Conservation (phyloP, 75 land plant genomes). For the Selaginella moellendorffii region DNA sequence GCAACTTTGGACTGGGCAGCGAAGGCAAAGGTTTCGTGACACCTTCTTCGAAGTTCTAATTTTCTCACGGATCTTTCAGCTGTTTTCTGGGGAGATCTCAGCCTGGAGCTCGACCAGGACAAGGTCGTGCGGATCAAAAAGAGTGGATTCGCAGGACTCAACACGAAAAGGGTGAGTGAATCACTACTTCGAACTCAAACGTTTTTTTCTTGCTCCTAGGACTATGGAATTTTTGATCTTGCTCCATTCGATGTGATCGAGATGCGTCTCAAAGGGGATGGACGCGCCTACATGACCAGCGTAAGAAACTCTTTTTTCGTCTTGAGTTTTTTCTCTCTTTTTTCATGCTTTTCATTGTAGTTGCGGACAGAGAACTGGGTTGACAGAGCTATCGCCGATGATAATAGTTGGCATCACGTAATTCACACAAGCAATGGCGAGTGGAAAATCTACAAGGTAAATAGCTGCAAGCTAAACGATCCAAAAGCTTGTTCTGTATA, state of each 20-base stretch:
- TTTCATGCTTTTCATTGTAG: too few relatives aligned
- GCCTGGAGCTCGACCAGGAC: neutral
- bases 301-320: neutral
- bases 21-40: neutral
- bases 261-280: neutral
- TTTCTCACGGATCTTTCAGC: neutral
- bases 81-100: neutral
- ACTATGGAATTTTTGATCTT: neutral
- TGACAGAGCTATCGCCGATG: neutral
- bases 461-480: neutral
- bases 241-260: neutral
- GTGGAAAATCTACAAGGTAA: neutral
- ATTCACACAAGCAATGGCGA: neutral
- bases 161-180: neutral
- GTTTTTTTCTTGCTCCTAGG: too few relatives aligned
- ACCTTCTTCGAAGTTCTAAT: neutral
- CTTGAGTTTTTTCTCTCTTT: too few relatives aligned
- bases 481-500: too few relatives aligned
- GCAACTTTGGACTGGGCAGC: neutral
- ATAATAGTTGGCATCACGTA: neutral
- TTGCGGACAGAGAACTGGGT: neutral
- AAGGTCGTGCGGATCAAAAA: neutral
- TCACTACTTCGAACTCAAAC: too few relatives aligned
- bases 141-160: neutral
- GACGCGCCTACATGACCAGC: neutral